Percentiles rank a stretch among this genome's conserved stretches.
phyloP scores from a whole-genome alignment of 1,139 yeast species.

The Kluyveromyces sp. region DNA sequence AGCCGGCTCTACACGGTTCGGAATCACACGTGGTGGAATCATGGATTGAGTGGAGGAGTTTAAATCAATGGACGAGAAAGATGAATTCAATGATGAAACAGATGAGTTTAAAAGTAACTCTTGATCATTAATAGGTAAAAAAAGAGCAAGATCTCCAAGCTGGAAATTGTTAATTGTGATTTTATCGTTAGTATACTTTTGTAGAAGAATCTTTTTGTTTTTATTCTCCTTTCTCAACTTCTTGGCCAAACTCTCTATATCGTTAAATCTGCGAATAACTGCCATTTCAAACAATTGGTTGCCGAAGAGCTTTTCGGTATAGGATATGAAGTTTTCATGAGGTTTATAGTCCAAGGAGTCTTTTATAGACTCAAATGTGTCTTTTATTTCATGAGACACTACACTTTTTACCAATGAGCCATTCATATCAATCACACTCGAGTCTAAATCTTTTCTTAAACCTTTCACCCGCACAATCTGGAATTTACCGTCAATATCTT shows the following conservation, averaged over 20 bases:
- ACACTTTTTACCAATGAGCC: slow-evolving; percentile 18
- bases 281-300: slow-evolving; percentile 51
- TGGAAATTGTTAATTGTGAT: slow-evolving; percentile 61
- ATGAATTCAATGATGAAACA: slow-evolving; percentile 22
- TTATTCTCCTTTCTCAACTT: slow-evolving; percentile 72
- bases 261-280: slow-evolving; percentile 71
- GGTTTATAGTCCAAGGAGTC: slow-evolving; percentile 15
- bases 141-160: slow-evolving; percentile 68
- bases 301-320: slow-evolving; percentile 26
- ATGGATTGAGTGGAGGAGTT: slow-evolving; percentile 26
- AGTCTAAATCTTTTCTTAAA: slow-evolving; percentile 35
- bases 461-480: slow-evolving; percentile 67
- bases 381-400: slow-evolving; percentile 18
- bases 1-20: neutral
- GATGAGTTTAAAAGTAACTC: slow-evolving; percentile 20
- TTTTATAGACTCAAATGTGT: slow-evolving; percentile 15
- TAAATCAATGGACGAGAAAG: slow-evolving; percentile 29
- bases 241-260: slow-evolving; percentile 88
- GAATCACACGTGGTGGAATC: neutral
- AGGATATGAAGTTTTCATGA: slow-evolving; percentile 18
- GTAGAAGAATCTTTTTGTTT: slow-evolving; percentile 38
- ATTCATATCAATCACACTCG: slow-evolving; percentile 22
- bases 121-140: slow-evolving; percentile 60
- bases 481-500: slow-evolving; percentile 13
- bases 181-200: slow-evolving; percentile 39